Evolutionary conservation across 352 stramenopile species (phyloP).

Genomic region (Phytophthora citrophthora): DNA sequence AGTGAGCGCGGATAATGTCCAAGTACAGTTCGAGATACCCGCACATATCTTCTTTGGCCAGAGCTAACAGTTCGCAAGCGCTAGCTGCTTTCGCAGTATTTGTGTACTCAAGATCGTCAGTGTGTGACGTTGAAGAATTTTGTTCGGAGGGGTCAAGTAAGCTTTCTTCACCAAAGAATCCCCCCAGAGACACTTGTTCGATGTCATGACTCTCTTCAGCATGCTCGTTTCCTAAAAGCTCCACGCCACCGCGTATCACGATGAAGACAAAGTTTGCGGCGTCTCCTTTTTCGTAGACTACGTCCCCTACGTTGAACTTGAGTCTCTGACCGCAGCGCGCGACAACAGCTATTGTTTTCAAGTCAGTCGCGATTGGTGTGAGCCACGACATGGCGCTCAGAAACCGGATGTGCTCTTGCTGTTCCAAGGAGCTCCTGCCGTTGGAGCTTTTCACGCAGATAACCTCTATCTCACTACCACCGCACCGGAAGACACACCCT

Average conservation of each 20-base stretch:
- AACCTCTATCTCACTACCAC: conserved; percentile 67
- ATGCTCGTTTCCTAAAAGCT: conserved; percentile 24
- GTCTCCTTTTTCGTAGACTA: conserved; percentile 69
- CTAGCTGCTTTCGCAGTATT: conserved; percentile 50
- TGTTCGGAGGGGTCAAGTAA: conserved; percentile 28
- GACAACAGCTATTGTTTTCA: conserved; percentile 54
- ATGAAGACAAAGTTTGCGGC: conserved; percentile 71
- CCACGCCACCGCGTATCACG: conserved; percentile 59
- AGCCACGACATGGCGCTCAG: conserved; percentile 66
- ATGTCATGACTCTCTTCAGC: conserved; percentile 1
- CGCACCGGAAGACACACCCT: conserved; percentile 67
- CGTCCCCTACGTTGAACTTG: conserved; percentile 44
- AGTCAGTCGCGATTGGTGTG: conserved; percentile 58
- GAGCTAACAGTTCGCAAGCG: conserved; percentile 50
- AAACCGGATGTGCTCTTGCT: conserved; percentile 49
- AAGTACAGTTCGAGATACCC: conserved; percentile 73
- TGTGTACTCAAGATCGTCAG: conserved; percentile 45
- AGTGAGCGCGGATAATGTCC: conserved; percentile 65
- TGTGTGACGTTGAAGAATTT: conserved; percentile 1
- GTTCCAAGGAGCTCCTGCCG: conserved; percentile 29
- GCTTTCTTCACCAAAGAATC: conserved; percentile 72
- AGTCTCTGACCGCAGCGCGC: conserved; percentile 54
- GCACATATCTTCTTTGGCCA: conserved; percentile 60
- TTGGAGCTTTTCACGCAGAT: conserved; percentile 55
- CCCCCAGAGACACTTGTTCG: conserved; percentile 48